Evolutionary conservation across 495 filamentous ascomycete species (phyloP).

Genomic region (Neurospora sp.): DNA sequence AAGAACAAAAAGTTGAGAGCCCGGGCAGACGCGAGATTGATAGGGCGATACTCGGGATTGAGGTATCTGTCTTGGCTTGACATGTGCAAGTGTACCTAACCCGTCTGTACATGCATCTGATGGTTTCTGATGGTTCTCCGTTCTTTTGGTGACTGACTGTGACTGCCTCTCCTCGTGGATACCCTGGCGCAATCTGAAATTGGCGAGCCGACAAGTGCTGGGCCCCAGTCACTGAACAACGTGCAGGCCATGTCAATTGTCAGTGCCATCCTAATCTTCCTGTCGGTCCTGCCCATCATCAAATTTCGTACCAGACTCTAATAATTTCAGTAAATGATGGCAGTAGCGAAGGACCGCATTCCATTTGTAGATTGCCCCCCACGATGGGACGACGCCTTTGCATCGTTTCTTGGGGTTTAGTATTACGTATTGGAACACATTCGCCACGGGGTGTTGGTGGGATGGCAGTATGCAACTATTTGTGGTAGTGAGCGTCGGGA

Average conservation of each 20-base stretch:
- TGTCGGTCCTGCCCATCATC: background rate
- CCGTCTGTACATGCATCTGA: background rate
- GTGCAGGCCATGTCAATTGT: background rate
- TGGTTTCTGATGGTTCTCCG: background rate
- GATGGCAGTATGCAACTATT: background rate
- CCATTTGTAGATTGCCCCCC: background rate
- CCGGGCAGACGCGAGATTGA: background rate
- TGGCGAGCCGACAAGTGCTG: background rate
- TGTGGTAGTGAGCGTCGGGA: background rate
- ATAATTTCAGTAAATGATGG: background rate
- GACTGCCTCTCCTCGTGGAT: background rate
- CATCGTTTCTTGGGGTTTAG: background rate
- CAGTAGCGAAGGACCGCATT: background rate
- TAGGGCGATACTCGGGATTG: background rate
- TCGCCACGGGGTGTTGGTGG: background rate
- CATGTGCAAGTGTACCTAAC: background rate
- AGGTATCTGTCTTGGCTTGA: background rate
- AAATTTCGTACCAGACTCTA: background rate
- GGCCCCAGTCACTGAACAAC: background rate
- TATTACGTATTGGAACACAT: background rate
- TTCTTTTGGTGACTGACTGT: background rate
- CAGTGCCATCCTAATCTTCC: background rate
- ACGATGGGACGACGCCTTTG: background rate
- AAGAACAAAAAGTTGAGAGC: background rate
- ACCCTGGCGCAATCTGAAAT: background rate